Base-by-base conservation (phyloP, 208 protist species). In the Polymyxa betae region DNA sequence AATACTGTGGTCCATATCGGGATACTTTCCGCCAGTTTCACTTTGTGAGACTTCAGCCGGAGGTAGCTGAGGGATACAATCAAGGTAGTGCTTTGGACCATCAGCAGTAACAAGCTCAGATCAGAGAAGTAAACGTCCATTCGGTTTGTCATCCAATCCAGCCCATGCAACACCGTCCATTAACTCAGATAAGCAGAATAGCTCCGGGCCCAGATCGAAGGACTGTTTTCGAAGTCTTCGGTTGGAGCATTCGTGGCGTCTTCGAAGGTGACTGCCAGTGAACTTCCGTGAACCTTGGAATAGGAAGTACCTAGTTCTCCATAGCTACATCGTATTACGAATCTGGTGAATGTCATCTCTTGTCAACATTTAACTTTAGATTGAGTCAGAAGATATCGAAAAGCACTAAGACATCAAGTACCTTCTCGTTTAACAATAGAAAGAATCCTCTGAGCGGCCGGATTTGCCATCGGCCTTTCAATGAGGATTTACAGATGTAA, bases 341-440 rank as follows among this genome's bases (percentile, higher is more conserved):
- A 98, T 95, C 93, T 96, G 97, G 46, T 98, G 94, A 45, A 99
- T 98, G 93, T 99, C 98, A 43, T 96, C 97, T 44, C 97, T 94
- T 94, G 5, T 97, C 96, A 29, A 98, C 90, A 0, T 93, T 91
- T 43, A n/a, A 43, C 0, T 38, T 54, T 54, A 60, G 12, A 29
- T 60, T 5, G 12, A 29, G 24, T 60, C 24, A 60, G n/a, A n/a
- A 60, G 5, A 5, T 24, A 60, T 60, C 49, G 24, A 60, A 60
- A 29, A 60, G 5, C 49, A 5, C 5, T 5, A 5, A 60, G 49
- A 45, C 43, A 54, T 82, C n/a, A n/a, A 32, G 93, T 78, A 0
- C 95, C 96, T 88, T 99, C 97, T 0, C 94, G 10, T 52, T 93
- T 49, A n/a, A 77, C 87, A 82, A 96, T 97, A 29, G 96, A 95